Evolutionary conservation across 2,329 filamentous ascomycete species (phyloP), one percentile per base, ranked within the genome.

Genomic region (Lachnum nothofagi): DNA sequence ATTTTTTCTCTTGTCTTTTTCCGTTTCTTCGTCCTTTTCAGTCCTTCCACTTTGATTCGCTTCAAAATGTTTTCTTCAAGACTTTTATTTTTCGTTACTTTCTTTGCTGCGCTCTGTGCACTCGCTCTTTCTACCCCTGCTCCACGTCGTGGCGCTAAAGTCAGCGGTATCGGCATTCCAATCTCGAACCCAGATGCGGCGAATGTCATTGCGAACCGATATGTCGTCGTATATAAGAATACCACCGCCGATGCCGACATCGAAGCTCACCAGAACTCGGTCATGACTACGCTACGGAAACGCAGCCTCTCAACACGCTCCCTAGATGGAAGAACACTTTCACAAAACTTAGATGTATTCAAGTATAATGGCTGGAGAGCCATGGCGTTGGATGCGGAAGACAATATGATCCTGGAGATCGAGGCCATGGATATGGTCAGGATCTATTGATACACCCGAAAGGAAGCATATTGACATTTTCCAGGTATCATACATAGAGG

Each of bases 221-320:
- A 80, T 65, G 82, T 84, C 53, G 79, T 83, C 42, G 79, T 84
- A 42, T 83, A 82, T 69, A 78, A 82, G 67, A 71, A 69, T 58
- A 75, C 71, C 44, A 74, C 71, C 52, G 70, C 68, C 53, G 69
- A 75, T 23, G 71, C 71, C 17, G 67, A 68, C 29, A 74, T 84
- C 55, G 63, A 68, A 24, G 65, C 70, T 27, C 76, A 79, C 63
- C 70, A 79, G 62, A 64, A 69, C 29, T 68, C 65, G 44, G 71
- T 80, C 60, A 70, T 69, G 48, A 60, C 70, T 23, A 65, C 72
- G 25, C 64, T 84, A 52, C 68, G 73, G 64, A 82, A 78, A 67
- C 76, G 78, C 54, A 80, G 81, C 63, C 58, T 81, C 39, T 67
- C 68, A 63, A 77, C 77, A 66, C 73, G 78, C 35, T 71, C 70